Percentiles rank a stretch among this genome's conserved stretches.
phyloP scores from a whole-genome alignment of 2,329 filamentous ascomycete species.

The Clarireedia paspali region DNA sequence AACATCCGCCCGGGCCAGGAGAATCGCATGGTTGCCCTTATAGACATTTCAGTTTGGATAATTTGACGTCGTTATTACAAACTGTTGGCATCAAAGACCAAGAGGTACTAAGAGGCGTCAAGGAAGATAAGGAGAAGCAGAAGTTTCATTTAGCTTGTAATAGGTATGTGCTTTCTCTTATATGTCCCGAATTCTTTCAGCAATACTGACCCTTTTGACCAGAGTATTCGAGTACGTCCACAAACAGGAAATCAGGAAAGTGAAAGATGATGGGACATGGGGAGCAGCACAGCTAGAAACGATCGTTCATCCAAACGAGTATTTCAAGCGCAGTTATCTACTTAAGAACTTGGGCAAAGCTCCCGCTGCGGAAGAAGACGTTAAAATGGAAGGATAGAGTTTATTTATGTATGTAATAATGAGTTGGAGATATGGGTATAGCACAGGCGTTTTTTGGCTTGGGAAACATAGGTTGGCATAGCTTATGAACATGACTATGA shows the following conservation, averaged over 20 bases:
- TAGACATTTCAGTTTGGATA: constrained; percentile 83
- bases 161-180: constrained; percentile 41
- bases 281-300: constrained; percentile 76
- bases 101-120: constrained; percentile 69
- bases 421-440: constrained; percentile 2
- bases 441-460: neutral
- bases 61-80: constrained; percentile 69
- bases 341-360: constrained; percentile 63
- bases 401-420: constrained; percentile 1
- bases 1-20: constrained; percentile 77
- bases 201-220: neutral
- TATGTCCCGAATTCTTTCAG: constrained; percentile 6
- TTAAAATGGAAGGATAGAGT: constrained; percentile 2
- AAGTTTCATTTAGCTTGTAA: constrained; percentile 96
- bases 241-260: constrained; percentile 67
- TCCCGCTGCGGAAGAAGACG: constrained; percentile 1
- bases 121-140: constrained; percentile 81
- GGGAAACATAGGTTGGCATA: neutral
- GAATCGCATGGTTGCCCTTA: constrained; percentile 97
- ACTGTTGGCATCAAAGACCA: constrained; percentile 72
- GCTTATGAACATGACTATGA: too few species aligned
- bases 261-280: constrained; percentile 67
- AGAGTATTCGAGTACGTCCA: constrained; percentile 86
- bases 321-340: constrained; percentile 90
- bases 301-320: constrained; percentile 94